These are phyloP conservation scores for Saccharomycopsis sp. DNA, from an alignment of 805 yeast species.

Conservation along the genomic window DNA sequence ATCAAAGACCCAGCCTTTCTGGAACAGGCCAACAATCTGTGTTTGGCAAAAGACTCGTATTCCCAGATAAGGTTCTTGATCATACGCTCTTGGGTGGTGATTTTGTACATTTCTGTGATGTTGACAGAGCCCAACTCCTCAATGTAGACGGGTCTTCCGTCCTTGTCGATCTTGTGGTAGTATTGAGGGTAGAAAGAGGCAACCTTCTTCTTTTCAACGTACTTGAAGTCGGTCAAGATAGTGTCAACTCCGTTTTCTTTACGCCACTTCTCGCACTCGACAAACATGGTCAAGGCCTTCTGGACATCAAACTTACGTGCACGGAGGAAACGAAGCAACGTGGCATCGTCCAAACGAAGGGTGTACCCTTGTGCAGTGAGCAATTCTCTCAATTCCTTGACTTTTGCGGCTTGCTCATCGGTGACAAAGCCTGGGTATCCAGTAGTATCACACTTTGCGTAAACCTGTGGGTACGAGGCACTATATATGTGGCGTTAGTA, in stretches of 20 bases:
- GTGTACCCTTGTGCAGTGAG: conserved; percentile 60
- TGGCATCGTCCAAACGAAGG: conserved; percentile 82
- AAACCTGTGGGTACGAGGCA: conserved; percentile 19
- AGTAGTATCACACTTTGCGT: conserved; percentile 26
- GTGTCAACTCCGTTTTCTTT: conserved; percentile 79
- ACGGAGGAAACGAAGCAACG: conserved; percentile 77
- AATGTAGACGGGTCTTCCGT: conserved; percentile 92
- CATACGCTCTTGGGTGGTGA: conserved; percentile 95
- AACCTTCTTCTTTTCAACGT: conserved; percentile 86
- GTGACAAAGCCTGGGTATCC: conserved; percentile 83
- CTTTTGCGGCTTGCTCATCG: conserved; percentile 53
- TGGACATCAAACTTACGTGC: conserved; percentile 90
- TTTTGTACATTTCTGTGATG: conserved; percentile 82
- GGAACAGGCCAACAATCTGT: conserved; percentile 91
- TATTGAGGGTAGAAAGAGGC: conserved; percentile 92
- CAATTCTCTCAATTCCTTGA: conserved; percentile 51
- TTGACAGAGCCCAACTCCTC: conserved; percentile 93
- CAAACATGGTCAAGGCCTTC: conserved; percentile 76
- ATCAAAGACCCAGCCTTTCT: conserved; percentile 70
- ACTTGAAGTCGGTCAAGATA: conserved; percentile 79
- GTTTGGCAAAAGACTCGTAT: conserved; percentile 80
- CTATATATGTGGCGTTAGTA: conserved; percentile 17
- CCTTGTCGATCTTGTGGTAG: conserved; percentile 94
- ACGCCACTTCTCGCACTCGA: conserved; percentile 89
- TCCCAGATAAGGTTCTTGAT: conserved; percentile 94